Percentiles rank a stretch among this genome's conserved stretches.
Evolutionary conservation across 129 eudicot species (phyloP).

Genomic region (Flaveria linearis): DNA sequence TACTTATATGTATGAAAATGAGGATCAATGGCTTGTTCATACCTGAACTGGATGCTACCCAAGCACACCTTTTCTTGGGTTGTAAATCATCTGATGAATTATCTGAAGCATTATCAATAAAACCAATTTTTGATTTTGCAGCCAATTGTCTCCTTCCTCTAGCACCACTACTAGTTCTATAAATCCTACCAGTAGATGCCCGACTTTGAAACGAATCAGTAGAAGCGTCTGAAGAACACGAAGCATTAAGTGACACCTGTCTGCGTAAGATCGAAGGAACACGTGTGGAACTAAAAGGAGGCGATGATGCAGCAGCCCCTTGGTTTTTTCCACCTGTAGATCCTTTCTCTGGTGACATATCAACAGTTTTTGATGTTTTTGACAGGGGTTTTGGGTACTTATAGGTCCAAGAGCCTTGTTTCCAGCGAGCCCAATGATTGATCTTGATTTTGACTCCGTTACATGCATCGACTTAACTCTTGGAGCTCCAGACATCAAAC

Average conservation of each 20-base stretch:
- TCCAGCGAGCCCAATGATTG: conserved; percentile 44
- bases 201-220: conserved; percentile 63
- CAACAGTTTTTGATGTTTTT: conserved; percentile 40
- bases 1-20: too few relatives aligned
- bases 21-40: conserved; percentile 7
- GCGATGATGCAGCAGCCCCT: conserved; percentile 33
- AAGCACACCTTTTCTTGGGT: conserved; percentile 64
- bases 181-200: conserved; percentile 65
- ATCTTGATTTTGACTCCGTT: conserved; percentile 48
- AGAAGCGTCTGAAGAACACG: conserved; percentile 70
- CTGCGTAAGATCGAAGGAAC: conserved; percentile 53
- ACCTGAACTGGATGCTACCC: conserved; percentile 76
- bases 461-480: conserved; percentile 48
- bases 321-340: conserved; percentile 35
- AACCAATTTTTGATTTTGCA: conserved; percentile 39
- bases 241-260: conserved; percentile 51
- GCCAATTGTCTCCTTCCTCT: conserved; percentile 44
- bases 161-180: conserved; percentile 37
- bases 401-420: conserved; percentile 36
- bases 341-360: conserved; percentile 43
- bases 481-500: conserved; percentile 54
- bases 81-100: conserved; percentile 35
- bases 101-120: conserved; percentile 37
- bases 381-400: conserved; percentile 29
- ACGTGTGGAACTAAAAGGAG: conserved; percentile 43